These are phyloP conservation scores for Nemania bipapillata DNA, from an alignment of 2,329 filamentous ascomycete species.

Conservation along the genomic window DNA sequence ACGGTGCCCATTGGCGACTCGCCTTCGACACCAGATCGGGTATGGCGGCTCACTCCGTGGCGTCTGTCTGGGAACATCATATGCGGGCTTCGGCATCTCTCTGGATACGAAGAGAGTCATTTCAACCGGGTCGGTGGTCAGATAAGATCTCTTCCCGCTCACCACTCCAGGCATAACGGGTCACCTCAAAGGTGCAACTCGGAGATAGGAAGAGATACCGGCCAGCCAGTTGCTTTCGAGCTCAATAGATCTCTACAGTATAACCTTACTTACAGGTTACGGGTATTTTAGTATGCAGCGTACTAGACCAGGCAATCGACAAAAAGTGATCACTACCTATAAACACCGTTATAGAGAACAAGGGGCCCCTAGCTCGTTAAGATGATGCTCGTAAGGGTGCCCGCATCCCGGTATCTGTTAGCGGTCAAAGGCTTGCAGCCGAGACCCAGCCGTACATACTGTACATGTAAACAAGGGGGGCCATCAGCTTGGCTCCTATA, in stretches of 20 bases:
- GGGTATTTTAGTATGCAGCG: too few species aligned
- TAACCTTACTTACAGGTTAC: not conserved
- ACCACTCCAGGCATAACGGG: too few species aligned
- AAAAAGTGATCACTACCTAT: too few species aligned
- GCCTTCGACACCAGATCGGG: not conserved
- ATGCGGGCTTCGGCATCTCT: not conserved
- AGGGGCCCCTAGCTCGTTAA: slow-evolving; percentile 1
- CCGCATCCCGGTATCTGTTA: slow-evolving; percentile 11
- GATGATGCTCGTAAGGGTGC: not conserved
- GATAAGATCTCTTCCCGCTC: not conserved
- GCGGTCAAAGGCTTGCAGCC: not conserved
- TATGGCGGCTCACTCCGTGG: not conserved
- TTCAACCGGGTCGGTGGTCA: not conserved
- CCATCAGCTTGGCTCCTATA: slow-evolving; percentile 18
- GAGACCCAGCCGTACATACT: not conserved
- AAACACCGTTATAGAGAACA: not conserved
- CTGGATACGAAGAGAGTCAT: not conserved
- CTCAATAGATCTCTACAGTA: not conserved
- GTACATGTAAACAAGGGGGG: not conserved
- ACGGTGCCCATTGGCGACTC: not conserved
- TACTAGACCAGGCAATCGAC: not conserved
- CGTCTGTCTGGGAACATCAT: not conserved
- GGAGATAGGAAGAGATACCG: not conserved
- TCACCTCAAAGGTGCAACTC: not conserved
- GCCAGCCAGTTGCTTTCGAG: not conserved